These are phyloP conservation scores for Calocybe gambosa DNA, from an alignment of 1,284 basidiomycete species.

Conservation along the genomic window DNA sequence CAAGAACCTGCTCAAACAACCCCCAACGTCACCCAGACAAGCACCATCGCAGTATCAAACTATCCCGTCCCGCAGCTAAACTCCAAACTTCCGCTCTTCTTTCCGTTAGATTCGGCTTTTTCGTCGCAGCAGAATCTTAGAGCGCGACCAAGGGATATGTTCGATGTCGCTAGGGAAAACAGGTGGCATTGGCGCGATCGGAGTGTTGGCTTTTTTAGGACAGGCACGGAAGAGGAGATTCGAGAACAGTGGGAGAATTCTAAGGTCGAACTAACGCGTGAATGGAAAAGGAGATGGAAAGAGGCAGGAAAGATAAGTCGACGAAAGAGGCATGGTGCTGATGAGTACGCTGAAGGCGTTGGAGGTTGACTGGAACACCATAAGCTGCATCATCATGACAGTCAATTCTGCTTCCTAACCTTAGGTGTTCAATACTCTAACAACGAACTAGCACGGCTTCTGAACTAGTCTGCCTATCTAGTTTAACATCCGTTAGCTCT, in stretches of 20 bases:
- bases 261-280: conserved; percentile 65
- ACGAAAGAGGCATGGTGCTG: conserved; percentile 45
- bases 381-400: too few relatives aligned
- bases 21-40: conserved; percentile 10
- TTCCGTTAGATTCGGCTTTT: conserved; percentile 40
- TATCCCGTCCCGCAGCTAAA: conserved; percentile 34
- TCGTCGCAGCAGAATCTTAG: conserved; percentile 18
- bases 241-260: conserved; percentile 65
- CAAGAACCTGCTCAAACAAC: conserved; percentile 8
- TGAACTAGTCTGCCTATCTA: too few relatives aligned
- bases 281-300: conserved; percentile 75
- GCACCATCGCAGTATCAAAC: conserved; percentile 7
- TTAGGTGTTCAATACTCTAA: too few relatives aligned
- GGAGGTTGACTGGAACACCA: not conserved
- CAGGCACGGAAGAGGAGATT: conserved; percentile 57
- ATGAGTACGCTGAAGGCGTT: conserved; percentile 16
- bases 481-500: too few relatives aligned
- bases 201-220: conserved; percentile 41
- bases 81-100: conserved; percentile 54
- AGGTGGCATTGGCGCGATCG: conserved; percentile 37
- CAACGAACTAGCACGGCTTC: too few relatives aligned
- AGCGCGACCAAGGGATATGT: conserved; percentile 32
- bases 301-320: conserved; percentile 71
- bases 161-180: conserved; percentile 38
- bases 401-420: too few relatives aligned